Evolutionary conservation across 805 yeast genomes (phyloP), one percentile per base, ranked within the genome.

Genomic region (Candida sanyiensis): DNA sequence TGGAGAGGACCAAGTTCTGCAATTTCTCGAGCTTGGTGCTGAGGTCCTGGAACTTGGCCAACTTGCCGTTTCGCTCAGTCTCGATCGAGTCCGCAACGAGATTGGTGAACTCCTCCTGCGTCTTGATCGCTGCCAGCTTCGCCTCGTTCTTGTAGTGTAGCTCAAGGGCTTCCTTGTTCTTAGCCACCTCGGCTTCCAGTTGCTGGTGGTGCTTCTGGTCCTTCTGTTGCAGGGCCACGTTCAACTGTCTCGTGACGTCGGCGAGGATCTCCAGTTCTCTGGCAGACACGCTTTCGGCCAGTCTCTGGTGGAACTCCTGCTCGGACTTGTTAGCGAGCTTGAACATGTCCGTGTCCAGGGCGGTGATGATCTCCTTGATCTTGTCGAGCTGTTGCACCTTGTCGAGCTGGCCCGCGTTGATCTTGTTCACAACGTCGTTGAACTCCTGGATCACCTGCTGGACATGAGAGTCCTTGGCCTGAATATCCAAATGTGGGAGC

Each of bases 111-210:
- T 76, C 78, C 48, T 79, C 73, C 42, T 86, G 76, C 50, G 83
- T 81, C 48, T 77, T 80, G 36, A 80, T 65, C 52, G 85, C 75
- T 40, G 80, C 75, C 56, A 82, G 68, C 8, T 77, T 66, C 22
- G 86, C 72, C 39, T 80, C 79, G 61, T 86, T 88, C 43, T 78
- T 78, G 15, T 88, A 89, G 46, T 85, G 83, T 33, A 77, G 70
- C 31, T 77, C 62, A 37, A 89, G 69, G 10, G 79, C 75, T 49
- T 75, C 67, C 56, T 74, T 76, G 42, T 87, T 73, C 26, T 83
- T 78, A 47, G 74, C 75, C 38, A 88, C 67, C 60, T 88, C 96
- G 13, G 67, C 62, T 16, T 61, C 57, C 48, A 90, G 66, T 47
- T 78, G 73, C 33, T 66, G 61, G 44, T 74, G 67, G 56, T 80